Percentiles rank a stretch among this genome's conserved stretches.
phyloP scores from a whole-genome alignment of 2,329 filamentous ascomycete species.

The Gnomoniopsis sp. region DNA sequence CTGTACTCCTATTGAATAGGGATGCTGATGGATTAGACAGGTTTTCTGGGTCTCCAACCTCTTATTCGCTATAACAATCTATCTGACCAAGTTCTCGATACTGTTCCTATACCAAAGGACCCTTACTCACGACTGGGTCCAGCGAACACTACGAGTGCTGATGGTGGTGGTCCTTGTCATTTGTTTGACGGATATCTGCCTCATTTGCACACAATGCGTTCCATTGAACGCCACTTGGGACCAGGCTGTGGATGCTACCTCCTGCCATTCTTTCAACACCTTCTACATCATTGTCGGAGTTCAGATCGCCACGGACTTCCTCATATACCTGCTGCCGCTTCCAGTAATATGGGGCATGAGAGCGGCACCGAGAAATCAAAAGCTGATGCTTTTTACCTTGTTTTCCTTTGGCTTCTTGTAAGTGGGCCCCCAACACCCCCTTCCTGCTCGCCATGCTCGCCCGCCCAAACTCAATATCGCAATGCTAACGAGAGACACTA shows the following conservation, averaged over 20 bases:
- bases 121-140: constrained; percentile 23
- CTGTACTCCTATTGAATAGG: too few relatives aligned
- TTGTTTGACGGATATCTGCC: constrained; percentile 16
- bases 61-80: constrained; percentile 23
- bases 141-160: constrained; percentile 17
- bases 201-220: constrained; percentile 22
- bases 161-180: constrained; percentile 20
- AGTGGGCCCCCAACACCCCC: background rate
- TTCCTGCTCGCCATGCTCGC: background rate
- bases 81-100: constrained; percentile 24
- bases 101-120: constrained; percentile 25
- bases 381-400: constrained; percentile 21
- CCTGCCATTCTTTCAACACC: constrained; percentile 8
- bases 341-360: constrained; percentile 23
- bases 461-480: too few relatives aligned
- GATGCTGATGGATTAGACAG: background rate
- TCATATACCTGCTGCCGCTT: constrained; percentile 25
- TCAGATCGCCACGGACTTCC: constrained; percentile 25
- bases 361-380: constrained; percentile 19
- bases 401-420: constrained; percentile 26
- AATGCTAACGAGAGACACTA: constrained; percentile 8
- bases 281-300: constrained; percentile 22
- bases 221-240: constrained; percentile 22
- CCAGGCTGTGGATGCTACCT: background rate
- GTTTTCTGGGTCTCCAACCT: constrained; percentile 20